Percentiles rank a stretch among this genome's conserved stretches.
These are phyloP conservation scores for Boletus fagicola DNA, from an alignment of 768 basidiomycete genomes.

Conservation along the genomic window DNA sequence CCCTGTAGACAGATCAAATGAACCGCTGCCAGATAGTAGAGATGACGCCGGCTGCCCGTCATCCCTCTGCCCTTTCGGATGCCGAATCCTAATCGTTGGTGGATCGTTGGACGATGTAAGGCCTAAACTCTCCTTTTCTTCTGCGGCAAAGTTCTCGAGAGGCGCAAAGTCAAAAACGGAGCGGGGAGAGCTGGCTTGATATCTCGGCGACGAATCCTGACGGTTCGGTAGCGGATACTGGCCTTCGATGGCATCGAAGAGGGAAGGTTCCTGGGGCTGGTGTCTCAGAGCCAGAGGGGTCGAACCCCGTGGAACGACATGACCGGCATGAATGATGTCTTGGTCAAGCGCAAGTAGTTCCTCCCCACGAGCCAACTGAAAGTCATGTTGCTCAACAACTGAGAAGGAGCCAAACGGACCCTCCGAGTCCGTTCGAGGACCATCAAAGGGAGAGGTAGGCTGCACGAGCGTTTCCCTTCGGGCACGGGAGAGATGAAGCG, in stretches of 20 bases:
- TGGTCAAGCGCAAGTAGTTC: slow-evolving; percentile 17
- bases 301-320: background rate
- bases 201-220: slow-evolving; percentile 48
- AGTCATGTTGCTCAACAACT: slow-evolving; percentile 47
- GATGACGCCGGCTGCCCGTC: slow-evolving; percentile 7
- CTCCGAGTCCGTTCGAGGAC: slow-evolving; percentile 32
- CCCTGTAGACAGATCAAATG: slow-evolving; percentile 16
- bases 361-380: slow-evolving; percentile 40
- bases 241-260: slow-evolving; percentile 34
- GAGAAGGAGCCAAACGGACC: slow-evolving; percentile 43
- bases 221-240: slow-evolving; percentile 28
- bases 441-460: slow-evolving; percentile 36
- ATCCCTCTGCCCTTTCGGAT: slow-evolving; percentile 9
- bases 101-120: slow-evolving; percentile 44
- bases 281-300: slow-evolving; percentile 35
- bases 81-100: slow-evolving; percentile 14
- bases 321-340: slow-evolving; percentile 6
- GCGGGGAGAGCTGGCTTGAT: slow-evolving; percentile 58
- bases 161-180: slow-evolving; percentile 67
- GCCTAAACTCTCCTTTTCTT: slow-evolving; percentile 66
- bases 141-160: slow-evolving; percentile 75
- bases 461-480: slow-evolving; percentile 57
- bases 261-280: slow-evolving; percentile 48
- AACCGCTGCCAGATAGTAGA: background rate
- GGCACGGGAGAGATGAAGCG: slow-evolving; percentile 72